phyloP scores from a whole-genome alignment of 2,329 filamentous ascomycete species.

The Fulvia fulva region DNA sequence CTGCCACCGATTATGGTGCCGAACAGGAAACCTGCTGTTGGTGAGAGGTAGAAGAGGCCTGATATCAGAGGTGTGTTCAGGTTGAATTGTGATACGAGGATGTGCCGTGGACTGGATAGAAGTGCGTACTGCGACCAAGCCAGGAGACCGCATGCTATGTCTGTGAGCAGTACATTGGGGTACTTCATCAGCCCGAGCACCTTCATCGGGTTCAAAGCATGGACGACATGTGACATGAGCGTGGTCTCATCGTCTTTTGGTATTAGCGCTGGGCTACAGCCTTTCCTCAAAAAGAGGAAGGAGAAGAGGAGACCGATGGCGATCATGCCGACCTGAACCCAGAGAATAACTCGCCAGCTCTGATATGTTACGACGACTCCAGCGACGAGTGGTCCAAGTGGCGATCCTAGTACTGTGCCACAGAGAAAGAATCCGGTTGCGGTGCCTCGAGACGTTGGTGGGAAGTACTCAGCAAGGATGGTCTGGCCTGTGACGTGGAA shows the following conservation, averaged over 20 bases:
- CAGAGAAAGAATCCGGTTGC: slow-evolving; percentile 69
- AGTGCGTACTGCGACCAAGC: slow-evolving; percentile 71
- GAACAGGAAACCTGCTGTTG: slow-evolving; percentile 62
- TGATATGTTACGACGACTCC: slow-evolving; percentile 70
- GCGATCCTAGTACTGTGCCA: slow-evolving; percentile 62
- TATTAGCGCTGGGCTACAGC: slow-evolving; percentile 42
- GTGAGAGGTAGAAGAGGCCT: slow-evolving; percentile 67
- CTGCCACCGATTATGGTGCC: slow-evolving; percentile 65
- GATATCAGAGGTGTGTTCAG: slow-evolving; percentile 61
- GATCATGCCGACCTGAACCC: slow-evolving; percentile 65
- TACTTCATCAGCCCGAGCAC: slow-evolving; percentile 60
- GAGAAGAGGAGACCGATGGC: slow-evolving; percentile 56
- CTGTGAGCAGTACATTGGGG: slow-evolving; percentile 60
- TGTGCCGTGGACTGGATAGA: slow-evolving; percentile 62
- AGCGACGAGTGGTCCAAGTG: slow-evolving; percentile 61
- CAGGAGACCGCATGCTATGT: slow-evolving; percentile 56
- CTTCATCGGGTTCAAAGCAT: slow-evolving; percentile 64
- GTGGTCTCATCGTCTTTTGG: slow-evolving; percentile 15
- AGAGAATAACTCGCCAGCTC: slow-evolving; percentile 72
- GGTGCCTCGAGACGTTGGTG: slow-evolving; percentile 52
- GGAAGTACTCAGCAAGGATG: slow-evolving; percentile 55
- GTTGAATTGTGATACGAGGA: slow-evolving; percentile 66
- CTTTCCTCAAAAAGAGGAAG: slow-evolving; percentile 58
- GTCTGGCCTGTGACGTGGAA: slow-evolving; percentile 67
- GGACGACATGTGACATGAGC: slow-evolving; percentile 49